Percentiles rank a stretch among this genome's conserved stretches.
Evolutionary conservation across 495 filamentous ascomycete species (phyloP).

Genomic region (Tirmania nivea): DNA sequence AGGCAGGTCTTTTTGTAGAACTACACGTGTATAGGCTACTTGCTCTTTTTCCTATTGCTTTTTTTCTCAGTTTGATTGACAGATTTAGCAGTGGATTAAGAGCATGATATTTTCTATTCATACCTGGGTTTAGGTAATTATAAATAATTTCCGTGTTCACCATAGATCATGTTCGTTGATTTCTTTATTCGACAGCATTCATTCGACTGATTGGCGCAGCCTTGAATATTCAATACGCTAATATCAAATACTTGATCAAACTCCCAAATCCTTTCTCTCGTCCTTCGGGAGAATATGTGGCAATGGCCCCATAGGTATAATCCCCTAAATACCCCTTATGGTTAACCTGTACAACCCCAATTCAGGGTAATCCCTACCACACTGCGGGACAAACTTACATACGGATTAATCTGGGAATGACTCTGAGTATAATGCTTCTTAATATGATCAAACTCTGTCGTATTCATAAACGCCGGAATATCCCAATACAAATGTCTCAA

Average conservation of each 20-base stretch:
- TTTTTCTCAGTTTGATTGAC: too few relatives aligned
- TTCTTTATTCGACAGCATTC: too few relatives aligned
- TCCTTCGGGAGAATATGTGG: constrained; percentile 33
- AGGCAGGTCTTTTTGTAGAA: too few relatives aligned
- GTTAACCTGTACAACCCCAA: constrained; percentile 14
- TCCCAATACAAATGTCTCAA: constrained; percentile 51
- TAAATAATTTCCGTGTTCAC: too few relatives aligned
- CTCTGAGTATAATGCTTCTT: constrained; percentile 33
- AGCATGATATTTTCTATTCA: too few relatives aligned
- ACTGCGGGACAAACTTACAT: constrained; percentile 8
- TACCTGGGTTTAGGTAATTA: too few relatives aligned
- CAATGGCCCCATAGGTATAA: constrained; percentile 43
- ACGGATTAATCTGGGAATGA: constrained; percentile 37
- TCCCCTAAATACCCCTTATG: constrained; percentile 15
- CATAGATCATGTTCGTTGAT: too few relatives aligned
- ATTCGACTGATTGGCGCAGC: too few relatives aligned
- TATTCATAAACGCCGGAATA: constrained; percentile 43
- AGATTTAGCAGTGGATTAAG: too few relatives aligned
- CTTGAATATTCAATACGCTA: not conserved
- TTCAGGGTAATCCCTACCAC: not conserved
- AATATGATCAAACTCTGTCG: constrained; percentile 44
- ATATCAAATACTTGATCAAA: not conserved
- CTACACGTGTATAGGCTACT: too few relatives aligned
- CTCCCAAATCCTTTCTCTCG: not conserved
- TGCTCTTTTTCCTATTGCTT: too few relatives aligned